Percentiles rank a stretch among this genome's conserved stretches.
These are phyloP conservation scores for Aspergillus amoenus DNA, from an alignment of 2,329 filamentous ascomycete species.

Conservation along the genomic window DNA sequence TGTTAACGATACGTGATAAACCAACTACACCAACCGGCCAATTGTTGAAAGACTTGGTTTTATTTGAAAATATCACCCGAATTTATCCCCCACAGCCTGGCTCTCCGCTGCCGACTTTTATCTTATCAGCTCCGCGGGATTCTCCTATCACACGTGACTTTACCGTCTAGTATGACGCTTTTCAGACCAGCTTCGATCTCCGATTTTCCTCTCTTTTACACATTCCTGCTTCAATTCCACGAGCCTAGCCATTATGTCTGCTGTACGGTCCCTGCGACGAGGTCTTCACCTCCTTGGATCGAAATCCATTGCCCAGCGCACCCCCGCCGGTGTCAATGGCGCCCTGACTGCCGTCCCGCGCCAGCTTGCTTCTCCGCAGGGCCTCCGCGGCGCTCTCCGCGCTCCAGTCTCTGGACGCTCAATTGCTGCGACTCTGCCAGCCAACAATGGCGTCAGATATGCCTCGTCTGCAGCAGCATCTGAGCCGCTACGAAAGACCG, in stretches of 20 bases:
- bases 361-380: constrained; percentile 28
- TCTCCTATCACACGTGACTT: constrained; percentile 42
- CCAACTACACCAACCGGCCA: constrained; percentile 12
- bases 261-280: constrained; percentile 30
- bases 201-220: constrained; percentile 1
- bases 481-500: constrained; percentile 53
- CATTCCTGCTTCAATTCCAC: constrained; percentile 17
- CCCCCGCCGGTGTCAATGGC: constrained; percentile 33
- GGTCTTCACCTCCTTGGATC: constrained; percentile 30
- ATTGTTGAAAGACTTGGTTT: neutral
- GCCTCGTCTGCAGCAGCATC: constrained; percentile 30
- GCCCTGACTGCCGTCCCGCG: constrained; percentile 26
- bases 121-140: constrained; percentile 19
- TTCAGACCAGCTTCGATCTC: neutral
- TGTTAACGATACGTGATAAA: constrained; percentile 38
- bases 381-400: constrained; percentile 23
- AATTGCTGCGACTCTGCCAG: constrained; percentile 8
- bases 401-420: constrained; percentile 15
- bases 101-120: neutral
- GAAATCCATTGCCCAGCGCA: constrained; percentile 24
- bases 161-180: constrained; percentile 27
- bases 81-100: neutral
- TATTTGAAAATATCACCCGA: neutral
- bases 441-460: constrained; percentile 28
- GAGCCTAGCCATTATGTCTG: constrained; percentile 25